These are phyloP conservation scores for Kandelia obovata DNA, from an alignment of 345 rosid species.

Conservation along the genomic window DNA sequence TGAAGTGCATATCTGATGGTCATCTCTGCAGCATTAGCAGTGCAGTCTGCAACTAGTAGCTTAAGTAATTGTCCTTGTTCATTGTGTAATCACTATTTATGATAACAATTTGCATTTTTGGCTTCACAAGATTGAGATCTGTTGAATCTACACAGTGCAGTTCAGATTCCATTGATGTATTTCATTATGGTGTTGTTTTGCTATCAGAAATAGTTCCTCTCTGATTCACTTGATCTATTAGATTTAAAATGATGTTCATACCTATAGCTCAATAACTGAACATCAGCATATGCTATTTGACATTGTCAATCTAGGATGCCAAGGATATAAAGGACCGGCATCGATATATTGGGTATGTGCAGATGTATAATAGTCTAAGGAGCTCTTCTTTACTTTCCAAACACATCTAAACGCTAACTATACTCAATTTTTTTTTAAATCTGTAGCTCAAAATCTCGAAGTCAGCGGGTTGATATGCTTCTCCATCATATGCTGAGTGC, in stretches of 20 bases:
- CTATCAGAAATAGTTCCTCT: too few species aligned
- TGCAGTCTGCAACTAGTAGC: too few species aligned
- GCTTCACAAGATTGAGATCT: too few species aligned
- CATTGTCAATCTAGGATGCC: slow-evolving; percentile 41
- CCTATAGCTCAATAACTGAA: neutral
- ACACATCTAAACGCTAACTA: neutral
- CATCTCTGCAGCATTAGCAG: too few species aligned
- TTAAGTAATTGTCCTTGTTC: too few species aligned
- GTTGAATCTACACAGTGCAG: too few species aligned
- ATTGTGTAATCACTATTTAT: too few species aligned
- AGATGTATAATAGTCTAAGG: neutral
- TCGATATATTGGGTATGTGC: slow-evolving; percentile 62
- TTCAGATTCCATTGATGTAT: too few species aligned
- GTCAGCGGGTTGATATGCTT: slow-evolving; percentile 84
- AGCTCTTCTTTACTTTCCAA: neutral
- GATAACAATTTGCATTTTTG: too few species aligned
- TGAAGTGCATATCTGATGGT: too few species aligned
- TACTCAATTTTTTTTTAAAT: slow-evolving; percentile 4
- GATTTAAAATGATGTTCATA: neutral
- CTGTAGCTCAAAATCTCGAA: slow-evolving; percentile 72
- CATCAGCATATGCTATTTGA: slow-evolving; percentile 4
- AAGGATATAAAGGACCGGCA: slow-evolving; percentile 35
- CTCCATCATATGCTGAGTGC: slow-evolving; percentile 88
- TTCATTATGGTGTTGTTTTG: too few species aligned
- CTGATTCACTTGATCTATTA: neutral